Conservation (phyloP, 2,329 filamentous ascomycete species). For the Didymosphaeria variabile region DNA sequence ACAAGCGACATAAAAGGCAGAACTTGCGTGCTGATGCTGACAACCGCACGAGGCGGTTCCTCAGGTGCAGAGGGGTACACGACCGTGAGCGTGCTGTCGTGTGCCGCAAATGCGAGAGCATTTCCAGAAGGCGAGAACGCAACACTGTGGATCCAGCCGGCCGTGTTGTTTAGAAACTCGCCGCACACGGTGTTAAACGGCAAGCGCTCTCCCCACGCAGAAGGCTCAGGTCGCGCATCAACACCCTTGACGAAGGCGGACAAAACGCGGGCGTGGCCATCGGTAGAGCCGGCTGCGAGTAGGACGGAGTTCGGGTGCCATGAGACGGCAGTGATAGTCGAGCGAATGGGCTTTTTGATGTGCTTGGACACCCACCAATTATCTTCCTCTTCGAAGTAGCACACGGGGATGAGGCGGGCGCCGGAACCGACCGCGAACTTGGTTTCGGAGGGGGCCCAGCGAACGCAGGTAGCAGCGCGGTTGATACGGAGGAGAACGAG, state of each 20-base stretch:
- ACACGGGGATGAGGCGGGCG: constrained; percentile 92
- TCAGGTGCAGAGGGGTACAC: constrained; percentile 94
- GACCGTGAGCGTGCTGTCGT: constrained; percentile 96
- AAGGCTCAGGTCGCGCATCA: constrained; percentile 83
- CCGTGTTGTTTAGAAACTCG: constrained; percentile 94
- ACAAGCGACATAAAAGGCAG: constrained; percentile 92
- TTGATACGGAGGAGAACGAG: constrained; percentile 97
- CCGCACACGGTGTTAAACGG: constrained; percentile 99
- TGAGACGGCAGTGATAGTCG: constrained; percentile 91
- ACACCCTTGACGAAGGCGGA: constrained; percentile 96
- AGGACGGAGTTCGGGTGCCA: constrained; percentile 99
- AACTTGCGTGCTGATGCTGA: constrained; percentile 88
- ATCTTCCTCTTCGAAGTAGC: constrained; percentile 99
- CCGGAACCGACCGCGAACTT: constrained; percentile 98
- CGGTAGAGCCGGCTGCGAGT: constrained; percentile 93
- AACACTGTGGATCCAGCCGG: constrained; percentile 94
- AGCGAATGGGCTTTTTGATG: constrained; percentile 97
- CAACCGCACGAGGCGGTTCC: constrained; percentile 86
- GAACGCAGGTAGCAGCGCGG: constrained; percentile 93
- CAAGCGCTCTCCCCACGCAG: constrained; percentile 91
- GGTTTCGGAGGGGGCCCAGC: constrained; percentile 95
- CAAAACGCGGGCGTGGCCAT: constrained; percentile 94
- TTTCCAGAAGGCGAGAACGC: constrained; percentile 92
- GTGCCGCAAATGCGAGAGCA: constrained; percentile 91
- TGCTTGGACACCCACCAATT: constrained; percentile 99